A percentile compares a stretch with the other conserved stretches of the same genome.
These are phyloP conservation scores for Chalaropsis ovoidea DNA, from an alignment of 2,329 filamentous ascomycete species.

Conservation along the genomic window DNA sequence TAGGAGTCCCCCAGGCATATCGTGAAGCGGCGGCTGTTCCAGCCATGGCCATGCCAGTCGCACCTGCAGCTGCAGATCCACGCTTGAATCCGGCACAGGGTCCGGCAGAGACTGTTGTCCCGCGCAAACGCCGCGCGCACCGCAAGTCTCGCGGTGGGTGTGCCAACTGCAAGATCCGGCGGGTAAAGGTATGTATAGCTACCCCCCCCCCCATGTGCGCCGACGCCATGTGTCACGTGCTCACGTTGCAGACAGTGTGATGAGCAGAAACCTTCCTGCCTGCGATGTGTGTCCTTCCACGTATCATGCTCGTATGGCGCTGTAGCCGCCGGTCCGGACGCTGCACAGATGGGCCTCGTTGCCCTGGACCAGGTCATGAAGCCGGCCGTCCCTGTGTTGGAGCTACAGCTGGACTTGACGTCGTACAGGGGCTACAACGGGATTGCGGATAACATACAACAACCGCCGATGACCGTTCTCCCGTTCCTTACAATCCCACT, in stretches of 20 bases:
- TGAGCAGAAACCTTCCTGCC: slow-evolving; percentile 41
- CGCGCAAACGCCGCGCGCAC: slow-evolving; percentile 35
- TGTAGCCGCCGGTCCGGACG: slow-evolving; percentile 23
- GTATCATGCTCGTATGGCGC: slow-evolving; percentile 41
- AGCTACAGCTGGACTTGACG: background rate
- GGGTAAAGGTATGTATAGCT: slow-evolving; percentile 40
- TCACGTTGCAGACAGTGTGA: slow-evolving; percentile 38
- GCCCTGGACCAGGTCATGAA: slow-evolving; percentile 12
- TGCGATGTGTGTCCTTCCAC: slow-evolving; percentile 39
- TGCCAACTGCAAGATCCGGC: slow-evolving; percentile 46
- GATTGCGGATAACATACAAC: background rate
- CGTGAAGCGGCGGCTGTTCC: too few relatives aligned
- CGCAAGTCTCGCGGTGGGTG: slow-evolving; percentile 46
- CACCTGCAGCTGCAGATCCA: background rate
- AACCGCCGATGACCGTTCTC: background rate
- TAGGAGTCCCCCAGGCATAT: too few relatives aligned
- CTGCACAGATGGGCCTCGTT: slow-evolving; percentile 24
- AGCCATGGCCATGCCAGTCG: background rate
- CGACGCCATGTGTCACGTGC: background rate
- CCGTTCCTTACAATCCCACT: slow-evolving; percentile 7
- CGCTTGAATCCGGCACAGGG: background rate
- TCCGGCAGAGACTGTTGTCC: slow-evolving; percentile 4
- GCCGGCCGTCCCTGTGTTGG: slow-evolving; percentile 14
- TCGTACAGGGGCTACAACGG: too few relatives aligned
- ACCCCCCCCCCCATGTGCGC: too few relatives aligned